phyloP scores from a whole-genome alignment of 805 yeast species.

The Lachancea kluyveri region DNA sequence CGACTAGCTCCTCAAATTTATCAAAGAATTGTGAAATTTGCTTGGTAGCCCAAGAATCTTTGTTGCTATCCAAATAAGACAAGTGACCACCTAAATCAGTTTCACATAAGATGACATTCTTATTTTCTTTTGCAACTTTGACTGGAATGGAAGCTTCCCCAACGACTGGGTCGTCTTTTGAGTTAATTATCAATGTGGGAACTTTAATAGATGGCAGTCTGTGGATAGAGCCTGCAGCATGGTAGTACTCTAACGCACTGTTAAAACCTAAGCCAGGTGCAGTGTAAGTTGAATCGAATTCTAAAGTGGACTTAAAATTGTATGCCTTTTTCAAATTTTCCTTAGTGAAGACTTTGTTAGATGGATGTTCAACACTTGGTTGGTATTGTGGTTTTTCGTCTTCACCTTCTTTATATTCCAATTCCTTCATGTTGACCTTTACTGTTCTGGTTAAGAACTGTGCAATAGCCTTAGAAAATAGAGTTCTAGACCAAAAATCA shows the following conservation, averaged over 20 bases:
- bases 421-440: slow-evolving; percentile 37
- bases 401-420: slow-evolving; percentile 25
- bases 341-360: slow-evolving; percentile 25
- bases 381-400: slow-evolving; percentile 12
- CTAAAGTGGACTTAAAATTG: slow-evolving; percentile 37
- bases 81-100: slow-evolving; percentile 71
- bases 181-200: slow-evolving; percentile 55
- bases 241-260: slow-evolving; percentile 55
- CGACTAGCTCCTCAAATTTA: slow-evolving; percentile 33
- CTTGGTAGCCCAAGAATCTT: slow-evolving; percentile 43
- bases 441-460: slow-evolving; percentile 37
- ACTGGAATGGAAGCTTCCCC: slow-evolving; percentile 45
- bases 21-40: slow-evolving; percentile 37
- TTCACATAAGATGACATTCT: slow-evolving; percentile 49
- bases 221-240: slow-evolving; percentile 57
- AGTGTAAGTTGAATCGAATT: slow-evolving; percentile 60
- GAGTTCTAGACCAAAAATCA: slow-evolving; percentile 34
- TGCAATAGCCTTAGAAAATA: slow-evolving; percentile 39
- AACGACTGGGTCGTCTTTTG: slow-evolving; percentile 61
- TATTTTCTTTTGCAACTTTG: slow-evolving; percentile 45
- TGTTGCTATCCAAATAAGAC: slow-evolving; percentile 40
- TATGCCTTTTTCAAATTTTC: slow-evolving; percentile 33
- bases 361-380: slow-evolving; percentile 19
- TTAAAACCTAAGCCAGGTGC: slow-evolving; percentile 58
- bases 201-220: slow-evolving; percentile 50